Evolutionary conservation across 192 early-diverging fungal genomes (phyloP), one percentile per base, ranked within the genome.

Genomic region (Mortierella antarctica): DNA sequence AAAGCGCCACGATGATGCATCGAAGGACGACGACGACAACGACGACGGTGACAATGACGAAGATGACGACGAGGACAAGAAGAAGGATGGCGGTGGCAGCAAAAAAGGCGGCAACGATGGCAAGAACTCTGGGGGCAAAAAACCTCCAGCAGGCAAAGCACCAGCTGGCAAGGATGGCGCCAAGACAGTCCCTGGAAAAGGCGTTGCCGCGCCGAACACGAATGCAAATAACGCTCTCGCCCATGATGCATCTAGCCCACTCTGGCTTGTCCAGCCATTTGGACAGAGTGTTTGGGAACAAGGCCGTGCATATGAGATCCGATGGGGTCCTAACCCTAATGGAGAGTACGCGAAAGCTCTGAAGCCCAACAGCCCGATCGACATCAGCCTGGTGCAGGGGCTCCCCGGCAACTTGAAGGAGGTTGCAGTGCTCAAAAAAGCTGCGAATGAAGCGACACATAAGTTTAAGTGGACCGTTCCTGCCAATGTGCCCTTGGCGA

Each of bases 251-350:
- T 42, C 70, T 23, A 61, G 67, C 49, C 31, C 63, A 13, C 46
- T 80, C 7, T 80, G 77, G 77, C 50, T 80, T 4, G 77, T 72
- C 12, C 77, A 80, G 55, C 77, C 77, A 0, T 72, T 55, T 44
- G 77, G 52, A 5, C 39, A 58, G 6, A 72, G 70, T 57, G 48
- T 80, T 21, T 80, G 77, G 77, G 65, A 67, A 10, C 77, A 80
- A 31, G 77, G 65, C 23, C 59, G 52, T 13, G 49, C 57, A 45
- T 80, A 80, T 52, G 70, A 64, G 10, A 72, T 80, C 57, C 49
- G 45, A 52, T 80, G 77, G 77, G 77, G 70, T 0, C 77, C 70
- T 23, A 80, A 72, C 51, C 77, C 77, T 17, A 70, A 80, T 42
- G 57, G 64, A 0, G 4, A 6, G 7, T 72, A 64, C 42, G 60